phyloP scores from a whole-genome alignment of 768 basidiomycete genomes.

The Phaeotremella skinneri region DNA sequence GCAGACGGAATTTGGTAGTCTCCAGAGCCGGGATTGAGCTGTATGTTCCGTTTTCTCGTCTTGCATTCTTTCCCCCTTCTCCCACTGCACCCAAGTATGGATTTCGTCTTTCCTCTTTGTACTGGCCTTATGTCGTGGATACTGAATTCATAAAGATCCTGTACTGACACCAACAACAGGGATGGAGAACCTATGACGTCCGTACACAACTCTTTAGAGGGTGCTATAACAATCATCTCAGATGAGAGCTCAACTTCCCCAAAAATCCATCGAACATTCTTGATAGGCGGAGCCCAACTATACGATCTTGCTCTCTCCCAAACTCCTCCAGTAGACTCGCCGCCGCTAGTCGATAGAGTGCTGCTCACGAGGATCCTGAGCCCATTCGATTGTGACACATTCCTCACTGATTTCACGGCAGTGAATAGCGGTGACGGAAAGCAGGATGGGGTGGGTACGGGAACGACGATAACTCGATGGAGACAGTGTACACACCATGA shows the following conservation, averaged over 20 bases:
- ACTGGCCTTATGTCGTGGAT: conserved; percentile 3
- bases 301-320: conserved; percentile 66
- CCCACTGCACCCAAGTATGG: not conserved
- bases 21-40: conserved; percentile 63
- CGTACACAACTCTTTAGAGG: conserved; percentile 23
- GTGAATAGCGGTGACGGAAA: conserved; percentile 29
- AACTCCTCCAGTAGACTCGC: conserved; percentile 34
- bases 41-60: conserved; percentile 55
- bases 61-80: not conserved
- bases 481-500: conserved; percentile 61
- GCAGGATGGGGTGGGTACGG: no score
- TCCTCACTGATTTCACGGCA: conserved; percentile 69
- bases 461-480: no score
- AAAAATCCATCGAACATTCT: conserved; percentile 64
- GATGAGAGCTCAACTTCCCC: conserved; percentile 5
- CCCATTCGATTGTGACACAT: conserved; percentile 84
- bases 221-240: conserved; percentile 21
- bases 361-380: conserved; percentile 78
- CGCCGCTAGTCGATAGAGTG: conserved; percentile 68
- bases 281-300: conserved; percentile 88
- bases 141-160: not conserved
- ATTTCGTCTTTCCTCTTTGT: conserved; percentile 3
- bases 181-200: not conserved
- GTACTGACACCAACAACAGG: not conserved
- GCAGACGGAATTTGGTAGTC: conserved; percentile 70